Evolutionary conservation across 202 grass and related monocot species (phyloP), one percentile per base, ranked within the genome.

Genomic region (Musa balbisiana): DNA sequence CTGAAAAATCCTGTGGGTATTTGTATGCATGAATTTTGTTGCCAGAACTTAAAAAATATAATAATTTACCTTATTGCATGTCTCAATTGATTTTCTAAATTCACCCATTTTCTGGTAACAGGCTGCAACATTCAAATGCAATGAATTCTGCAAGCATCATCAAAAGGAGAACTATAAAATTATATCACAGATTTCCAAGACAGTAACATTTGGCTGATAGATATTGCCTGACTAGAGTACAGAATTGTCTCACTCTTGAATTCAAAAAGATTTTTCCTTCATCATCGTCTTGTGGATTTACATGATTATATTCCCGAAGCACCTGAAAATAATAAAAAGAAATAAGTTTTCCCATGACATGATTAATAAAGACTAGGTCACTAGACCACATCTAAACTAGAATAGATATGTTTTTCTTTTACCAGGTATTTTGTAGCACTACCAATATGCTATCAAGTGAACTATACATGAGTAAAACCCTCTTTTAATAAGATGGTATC

Each of bases 241-340:
- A 23, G 15, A 24, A 51, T 11, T 16, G 49, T 74, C 88, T 3
- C 92, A 94, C 95, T 82, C 95, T 99, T 85, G 95, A 94, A 88
- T 87, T 94, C 23, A 86, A 83, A 85, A 94, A 99, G 71, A 99
- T 85, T 80, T 99, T 99, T 22, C 95, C 95, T 52, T 92, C 95
- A 49, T 95, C 89, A n/a, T 99, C 91, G 78, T 99, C 89, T 81
- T 95, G 85, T 64, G 95, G 95, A 88, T 99, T 92, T 56, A 99
- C 95, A 55, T 99, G 95, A 55, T 95, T 99, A 83, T 95, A 99
- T 81, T 99, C 95, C 69, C 91, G 83, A 88, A 99, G 84, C 75
- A 99, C 82, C 91, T 99, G 80, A 54, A 79, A 5, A 58, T 24
- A 72, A 20, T 51, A 77, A 82, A 75, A 65, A 50, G 63, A 69